Percentiles rank a stretch among this genome's conserved stretches.
These are phyloP conservation scores for Beauveria sp. DNA, from an alignment of 2,329 filamentous ascomycete species.

Conservation along the genomic window DNA sequence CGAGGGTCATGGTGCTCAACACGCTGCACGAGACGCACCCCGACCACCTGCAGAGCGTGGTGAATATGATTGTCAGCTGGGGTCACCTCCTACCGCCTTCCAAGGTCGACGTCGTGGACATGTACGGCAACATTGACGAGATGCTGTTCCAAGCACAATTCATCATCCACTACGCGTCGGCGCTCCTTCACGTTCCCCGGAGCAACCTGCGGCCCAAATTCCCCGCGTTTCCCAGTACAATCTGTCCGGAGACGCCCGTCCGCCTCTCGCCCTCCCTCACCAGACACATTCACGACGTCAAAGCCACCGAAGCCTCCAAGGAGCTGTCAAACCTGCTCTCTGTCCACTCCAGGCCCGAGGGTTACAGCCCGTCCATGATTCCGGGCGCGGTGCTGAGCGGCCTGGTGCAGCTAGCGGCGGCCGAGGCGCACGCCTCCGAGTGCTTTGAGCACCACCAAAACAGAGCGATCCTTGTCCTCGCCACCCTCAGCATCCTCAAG, in stretches of 20 bases:
- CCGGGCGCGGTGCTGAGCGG: background rate
- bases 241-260: background rate
- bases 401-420: background rate
- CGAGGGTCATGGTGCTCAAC: conserved; percentile 1
- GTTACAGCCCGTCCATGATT: background rate
- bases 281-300: background rate
- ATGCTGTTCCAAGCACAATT: conserved; percentile 4
- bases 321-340: background rate
- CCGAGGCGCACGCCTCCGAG: background rate
- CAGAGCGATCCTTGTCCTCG: background rate
- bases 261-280: background rate
- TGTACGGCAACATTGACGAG: conserved; percentile 4
- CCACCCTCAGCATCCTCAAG: background rate
- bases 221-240: background rate
- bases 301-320: background rate
- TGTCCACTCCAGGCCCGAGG: background rate
- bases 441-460: conserved; percentile 3
- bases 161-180: background rate
- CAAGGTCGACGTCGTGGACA: conserved; percentile 1
- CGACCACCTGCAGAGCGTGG: conserved; percentile 1
- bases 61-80: conserved; percentile 3
- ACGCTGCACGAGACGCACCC: conserved; percentile 1
- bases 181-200: background rate
- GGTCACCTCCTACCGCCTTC: background rate
- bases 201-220: conserved; percentile 2